Evolutionary conservation across 371 early-diverging fungal genomes (phyloP), one percentile per base, ranked within the genome.

Genomic region (Batkoa obscura): DNA sequence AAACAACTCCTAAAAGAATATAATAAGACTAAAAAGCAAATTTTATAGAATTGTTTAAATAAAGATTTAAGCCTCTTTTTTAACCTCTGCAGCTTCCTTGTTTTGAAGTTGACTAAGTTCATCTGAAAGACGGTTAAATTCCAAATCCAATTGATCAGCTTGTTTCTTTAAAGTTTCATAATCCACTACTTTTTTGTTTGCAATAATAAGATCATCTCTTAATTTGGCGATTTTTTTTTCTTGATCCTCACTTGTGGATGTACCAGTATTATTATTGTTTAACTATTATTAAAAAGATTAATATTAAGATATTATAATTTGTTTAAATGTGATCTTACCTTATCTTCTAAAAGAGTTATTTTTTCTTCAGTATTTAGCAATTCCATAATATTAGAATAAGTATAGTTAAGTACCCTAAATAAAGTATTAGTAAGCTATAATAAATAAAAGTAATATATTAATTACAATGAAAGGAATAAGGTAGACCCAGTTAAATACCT

Each of bases 401-500:
- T 83, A 39, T 87, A 80, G 62, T 81, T 82, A 47, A 88, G 68
- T 49, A 88, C 80, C 37, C 75, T 75, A 56, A 9, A 36, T 9
- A 34, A 15, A 0, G 4, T n/a, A 13, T 5, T 17, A 54, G 30
- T 32, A 6, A 32, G 34, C 17, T 35, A 35, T 30, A n/a, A 10
- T 50, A 50, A 50, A 32, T 17, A 32, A 17, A 64, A 65, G 62
- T 70, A 75, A n/a, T n/a, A n/a, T n/a, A n/a, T n/a, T n/a, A n/a
- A n/a, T n/a, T n/a, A n/a, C 74, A 90, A 66, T 0, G 88, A 88
- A 50, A 91, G 67, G 59, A 90, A 88, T 43, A 91, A 67, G 1
- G 90, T 88, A 60, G 86, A 86, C 2, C 90, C 92, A 23, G 86
- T 85, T 61, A 91, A 64, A 56, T 91, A 80, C 68, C 71, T 70